Conservation (phyloP, 108 stramenopile species). For the Nannochloropsis granulata region DNA sequence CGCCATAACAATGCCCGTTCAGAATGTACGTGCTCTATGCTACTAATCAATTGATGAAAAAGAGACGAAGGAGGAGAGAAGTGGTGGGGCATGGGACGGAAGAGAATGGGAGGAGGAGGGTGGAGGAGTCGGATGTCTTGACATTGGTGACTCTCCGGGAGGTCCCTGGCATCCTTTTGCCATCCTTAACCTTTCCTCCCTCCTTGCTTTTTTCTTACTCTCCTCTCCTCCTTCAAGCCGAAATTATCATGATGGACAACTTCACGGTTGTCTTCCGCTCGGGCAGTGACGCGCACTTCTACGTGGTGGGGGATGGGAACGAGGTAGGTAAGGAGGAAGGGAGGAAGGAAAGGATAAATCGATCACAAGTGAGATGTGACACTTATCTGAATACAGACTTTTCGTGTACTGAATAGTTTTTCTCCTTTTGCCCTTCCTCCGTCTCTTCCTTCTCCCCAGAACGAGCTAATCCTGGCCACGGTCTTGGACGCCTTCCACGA, state of each 20-base stretch:
- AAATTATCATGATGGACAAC: conserved; percentile 37
- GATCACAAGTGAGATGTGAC: background rate
- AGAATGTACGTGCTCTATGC: background rate
- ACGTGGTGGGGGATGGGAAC: conserved; percentile 23
- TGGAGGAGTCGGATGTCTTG: background rate
- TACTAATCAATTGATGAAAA: no score
- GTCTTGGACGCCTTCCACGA: conserved; percentile 41
- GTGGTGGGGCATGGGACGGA: background rate
- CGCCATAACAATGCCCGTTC: background rate
- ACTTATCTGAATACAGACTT: background rate
- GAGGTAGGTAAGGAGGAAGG: background rate
- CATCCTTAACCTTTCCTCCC: background rate
- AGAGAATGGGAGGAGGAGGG: background rate
- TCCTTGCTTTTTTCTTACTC: background rate
- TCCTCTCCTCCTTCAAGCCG: background rate
- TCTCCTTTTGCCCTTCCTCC: background rate
- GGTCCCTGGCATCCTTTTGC: no score
- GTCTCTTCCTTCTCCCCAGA: conserved; percentile 4
- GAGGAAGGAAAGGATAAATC: background rate
- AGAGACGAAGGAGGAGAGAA: background rate
- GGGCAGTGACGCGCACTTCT: conserved; percentile 33
- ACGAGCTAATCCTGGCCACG: conserved; percentile 37
- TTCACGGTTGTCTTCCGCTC: conserved; percentile 32
- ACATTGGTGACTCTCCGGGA: background rate
- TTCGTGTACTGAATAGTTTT: background rate